Base-by-base conservation (phyloP, 2,329 filamentous ascomycete species). In the Verticillium isaacii region DNA sequence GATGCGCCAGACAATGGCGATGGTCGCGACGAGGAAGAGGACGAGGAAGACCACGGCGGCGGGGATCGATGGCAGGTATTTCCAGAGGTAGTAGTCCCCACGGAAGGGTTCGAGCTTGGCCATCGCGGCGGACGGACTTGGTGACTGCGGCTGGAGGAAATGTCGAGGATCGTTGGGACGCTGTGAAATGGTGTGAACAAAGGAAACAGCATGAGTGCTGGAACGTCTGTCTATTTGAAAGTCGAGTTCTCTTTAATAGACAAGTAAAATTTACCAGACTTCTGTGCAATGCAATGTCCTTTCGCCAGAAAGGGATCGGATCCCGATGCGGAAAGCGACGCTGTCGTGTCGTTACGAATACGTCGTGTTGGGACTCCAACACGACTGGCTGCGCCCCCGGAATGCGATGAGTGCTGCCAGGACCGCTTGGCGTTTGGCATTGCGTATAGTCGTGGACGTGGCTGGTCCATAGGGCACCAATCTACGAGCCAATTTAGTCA, bases 31-130 rank as follows among this genome's bases (percentile, higher is more conserved):
- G 14, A 23, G 6, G 19, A 52, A 52, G 4, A 78, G 69, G 11
- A 75, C 64, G 1, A 23, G n/a, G 45, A 52, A 52, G 5, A 78
- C 69, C 11, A 75, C 64, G 1, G 78, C 80, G 0, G 75, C 78
- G 0, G 74, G 70, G 2, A 81, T 61, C 0, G 77, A 79, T 0
- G 82, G 79, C 7, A 66, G 58, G 58, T 74, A 74, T 6, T 61
- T 65, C 71, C 71, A 74, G n/a, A 74, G 66, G 58, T 71, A 74
- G 29, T 68, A 69, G 34, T 63, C 64, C 5, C 62, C 65, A 54
- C 65, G 65, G 56, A 64, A 66, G 5, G 69, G 65, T n/a, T 67
- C 56, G 32, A 70, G 64, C 55, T 70, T 60, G 6, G 71, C 66
- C 73, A 75, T 75, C 9, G 19, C 19, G n/a, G n/a, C 4, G 19